Conservation (phyloP, 2,329 filamentous ascomycete species). For the Pestalotiopsis sp. region DNA sequence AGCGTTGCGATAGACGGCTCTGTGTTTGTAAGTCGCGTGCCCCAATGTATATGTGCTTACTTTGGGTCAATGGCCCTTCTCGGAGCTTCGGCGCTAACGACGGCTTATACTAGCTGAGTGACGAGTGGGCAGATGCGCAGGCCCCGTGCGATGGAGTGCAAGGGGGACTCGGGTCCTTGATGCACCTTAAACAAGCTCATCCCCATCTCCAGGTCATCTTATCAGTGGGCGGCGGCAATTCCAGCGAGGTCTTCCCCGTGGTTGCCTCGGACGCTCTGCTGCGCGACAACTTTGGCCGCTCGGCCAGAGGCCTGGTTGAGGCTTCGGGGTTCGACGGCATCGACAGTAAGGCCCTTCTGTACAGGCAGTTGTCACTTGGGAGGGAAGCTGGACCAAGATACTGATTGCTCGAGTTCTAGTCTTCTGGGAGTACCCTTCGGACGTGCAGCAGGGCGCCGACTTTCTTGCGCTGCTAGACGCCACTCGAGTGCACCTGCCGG, state of each 20-base stretch:
- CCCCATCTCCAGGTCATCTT: conserved; percentile 74
- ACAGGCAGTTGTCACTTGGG: background rate
- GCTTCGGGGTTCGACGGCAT: conserved; percentile 75
- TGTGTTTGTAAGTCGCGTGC: conserved; percentile 65
- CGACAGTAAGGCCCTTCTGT: conserved; percentile 60
- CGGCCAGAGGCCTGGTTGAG: conserved; percentile 68
- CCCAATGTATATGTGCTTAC: background rate
- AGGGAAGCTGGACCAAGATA: background rate
- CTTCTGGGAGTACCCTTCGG: conserved; percentile 77
- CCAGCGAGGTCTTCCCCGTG: conserved; percentile 67
- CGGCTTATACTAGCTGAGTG: conserved; percentile 63
- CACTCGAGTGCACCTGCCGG: conserved; percentile 68
- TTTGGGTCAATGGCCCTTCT: conserved; percentile 7
- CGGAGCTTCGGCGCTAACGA: conserved; percentile 13
- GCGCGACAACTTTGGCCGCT: conserved; percentile 71
- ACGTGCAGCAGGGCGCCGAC: conserved; percentile 67
- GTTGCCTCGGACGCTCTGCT: conserved; percentile 64
- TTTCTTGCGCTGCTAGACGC: conserved; percentile 71
- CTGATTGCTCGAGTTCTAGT: conserved; percentile 52
- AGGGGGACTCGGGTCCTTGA: conserved; percentile 74
- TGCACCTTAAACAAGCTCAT: conserved; percentile 72
- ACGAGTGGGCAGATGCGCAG: conserved; percentile 76
- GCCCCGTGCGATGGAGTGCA: conserved; percentile 72
- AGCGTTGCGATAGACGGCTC: conserved; percentile 72
- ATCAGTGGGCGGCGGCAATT: conserved; percentile 72